A percentile compares a stretch with the other conserved stretches of the same genome.
phyloP scores from a whole-genome alignment of 2,329 filamentous ascomycete species.

The Fusarium buxicola region DNA sequence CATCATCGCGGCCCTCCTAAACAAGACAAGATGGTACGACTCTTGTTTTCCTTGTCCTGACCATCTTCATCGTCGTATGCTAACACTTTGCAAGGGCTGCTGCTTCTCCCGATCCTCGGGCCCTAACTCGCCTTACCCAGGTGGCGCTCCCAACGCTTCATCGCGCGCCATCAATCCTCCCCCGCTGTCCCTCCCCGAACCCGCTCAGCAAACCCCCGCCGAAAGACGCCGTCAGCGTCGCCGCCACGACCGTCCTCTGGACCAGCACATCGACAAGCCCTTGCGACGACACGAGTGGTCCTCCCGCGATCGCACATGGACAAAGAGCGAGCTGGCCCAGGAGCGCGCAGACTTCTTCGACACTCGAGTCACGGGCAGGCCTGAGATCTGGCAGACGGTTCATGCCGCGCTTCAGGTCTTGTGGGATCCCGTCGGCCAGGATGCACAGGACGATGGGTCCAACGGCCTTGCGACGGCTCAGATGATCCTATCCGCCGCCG shows the following conservation, averaged over 20 bases:
- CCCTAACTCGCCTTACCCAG: conserved; percentile 66
- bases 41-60: neutral
- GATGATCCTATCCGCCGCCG: conserved; percentile 81
- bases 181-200: conserved; percentile 49
- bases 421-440: conserved; percentile 64
- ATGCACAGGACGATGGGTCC: conserved; percentile 51
- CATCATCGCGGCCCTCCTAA: conserved; percentile 18
- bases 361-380: conserved; percentile 80
- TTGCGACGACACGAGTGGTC: conserved; percentile 75
- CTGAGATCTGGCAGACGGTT: conserved; percentile 85
- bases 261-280: conserved; percentile 77
- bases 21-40: conserved; percentile 40
- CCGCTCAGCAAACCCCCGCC: conserved; percentile 40
- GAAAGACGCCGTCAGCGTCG: conserved; percentile 51
- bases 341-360: conserved; percentile 91
- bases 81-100: conserved; percentile 60
- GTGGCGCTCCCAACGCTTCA: conserved; percentile 61
- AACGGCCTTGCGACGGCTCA: conserved; percentile 76
- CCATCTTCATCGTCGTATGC: conserved; percentile 9
- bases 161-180: conserved; percentile 65
- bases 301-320: conserved; percentile 74
- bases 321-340: conserved; percentile 71
- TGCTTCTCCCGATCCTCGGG: conserved; percentile 66
- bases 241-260: conserved; percentile 56
- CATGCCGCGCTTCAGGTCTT: conserved; percentile 75